Conservation (phyloP, 2,329 filamentous ascomycete genomes). For the Aspergillus transmontanensis region DNA sequence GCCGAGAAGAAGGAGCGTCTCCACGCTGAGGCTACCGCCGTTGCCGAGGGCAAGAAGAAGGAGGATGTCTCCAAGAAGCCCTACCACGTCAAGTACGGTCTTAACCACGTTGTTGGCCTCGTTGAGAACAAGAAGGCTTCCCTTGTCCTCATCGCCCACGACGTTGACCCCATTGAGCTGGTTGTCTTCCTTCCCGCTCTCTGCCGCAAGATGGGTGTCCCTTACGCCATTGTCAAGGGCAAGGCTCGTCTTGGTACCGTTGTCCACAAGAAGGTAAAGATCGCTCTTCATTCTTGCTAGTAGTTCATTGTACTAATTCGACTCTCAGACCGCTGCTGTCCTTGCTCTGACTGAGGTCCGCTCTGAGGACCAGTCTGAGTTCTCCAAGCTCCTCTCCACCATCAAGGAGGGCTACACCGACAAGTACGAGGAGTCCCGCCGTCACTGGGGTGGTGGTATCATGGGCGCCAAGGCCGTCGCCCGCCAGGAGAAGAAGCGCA, state of each 20-base stretch:
- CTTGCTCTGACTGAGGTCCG: slow-evolving; percentile 95
- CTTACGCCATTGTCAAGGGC: slow-evolving; percentile 99
- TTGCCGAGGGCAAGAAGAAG: slow-evolving; percentile 99
- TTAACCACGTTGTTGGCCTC: slow-evolving; percentile 97
- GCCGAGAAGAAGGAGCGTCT: slow-evolving; percentile 99
- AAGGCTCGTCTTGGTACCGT: slow-evolving; percentile 99
- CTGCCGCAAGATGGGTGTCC: slow-evolving; percentile 99
- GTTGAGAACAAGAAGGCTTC: slow-evolving; percentile 99
- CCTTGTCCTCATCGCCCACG: slow-evolving; percentile 97
- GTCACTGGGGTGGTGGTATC: slow-evolving; percentile 99
- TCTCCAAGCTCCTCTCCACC: slow-evolving; percentile 92
- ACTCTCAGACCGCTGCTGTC: slow-evolving; percentile 82
- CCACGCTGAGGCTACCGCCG: slow-evolving; percentile 94
- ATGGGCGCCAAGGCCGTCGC: slow-evolving; percentile 94
- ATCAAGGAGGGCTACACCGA: slow-evolving; percentile 98
- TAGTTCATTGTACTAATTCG: slow-evolving; percentile 26
- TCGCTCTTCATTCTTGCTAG: background rate
- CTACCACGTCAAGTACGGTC: slow-evolving; percentile 98
- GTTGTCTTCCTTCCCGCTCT: slow-evolving; percentile 98
- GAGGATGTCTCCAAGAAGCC: slow-evolving; percentile 99
- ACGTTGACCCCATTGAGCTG: slow-evolving; percentile 99
- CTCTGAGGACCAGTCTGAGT: slow-evolving; percentile 96
- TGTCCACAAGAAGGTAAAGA: slow-evolving; percentile 93
- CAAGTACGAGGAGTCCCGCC: slow-evolving; percentile 88
- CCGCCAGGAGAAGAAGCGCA: slow-evolving; percentile 81